Evolutionary conservation across 2,329 filamentous ascomycete genomes (phyloP).

Genomic region (Raffaelea ambrosiae): DNA sequence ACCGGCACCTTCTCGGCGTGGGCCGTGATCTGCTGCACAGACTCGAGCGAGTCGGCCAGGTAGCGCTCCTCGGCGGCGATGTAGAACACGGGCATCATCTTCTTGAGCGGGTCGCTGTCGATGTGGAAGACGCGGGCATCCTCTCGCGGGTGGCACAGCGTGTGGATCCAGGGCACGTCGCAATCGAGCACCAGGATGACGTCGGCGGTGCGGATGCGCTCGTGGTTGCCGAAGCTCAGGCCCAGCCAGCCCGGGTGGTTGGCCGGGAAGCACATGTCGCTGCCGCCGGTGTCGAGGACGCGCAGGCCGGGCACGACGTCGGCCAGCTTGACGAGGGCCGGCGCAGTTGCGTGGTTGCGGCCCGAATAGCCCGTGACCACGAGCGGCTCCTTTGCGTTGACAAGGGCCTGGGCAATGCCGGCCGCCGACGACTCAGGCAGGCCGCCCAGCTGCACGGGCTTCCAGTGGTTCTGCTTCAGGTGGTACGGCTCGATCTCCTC

Average conservation of each 20-base stretch:
- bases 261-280: constrained; percentile 73
- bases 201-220: constrained; percentile 67
- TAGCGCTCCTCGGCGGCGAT: constrained; percentile 58
- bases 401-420: constrained; percentile 54
- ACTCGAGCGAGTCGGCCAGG: constrained; percentile 53
- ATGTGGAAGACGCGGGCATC: constrained; percentile 53
- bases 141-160: constrained; percentile 49
- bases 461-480: constrained; percentile 63
- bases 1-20: constrained; percentile 43
- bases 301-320: constrained; percentile 59
- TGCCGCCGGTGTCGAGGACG: constrained; percentile 68
- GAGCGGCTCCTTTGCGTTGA: constrained; percentile 56
- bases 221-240: constrained; percentile 64
- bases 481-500: constrained; percentile 69
- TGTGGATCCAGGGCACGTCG: constrained; percentile 91
- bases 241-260: constrained; percentile 62
- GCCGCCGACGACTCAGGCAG: constrained; percentile 43
- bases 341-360: constrained; percentile 55
- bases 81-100: constrained; percentile 67
- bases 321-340: constrained; percentile 57
- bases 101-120: constrained; percentile 58
- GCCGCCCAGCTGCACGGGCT: constrained; percentile 58
- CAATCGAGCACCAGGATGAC: constrained; percentile 80
- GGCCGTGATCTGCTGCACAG: constrained; percentile 61
- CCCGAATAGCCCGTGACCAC: constrained; percentile 65